Conservation (phyloP, 202 grass and related monocot species). For the Musa balbisiana region DNA sequence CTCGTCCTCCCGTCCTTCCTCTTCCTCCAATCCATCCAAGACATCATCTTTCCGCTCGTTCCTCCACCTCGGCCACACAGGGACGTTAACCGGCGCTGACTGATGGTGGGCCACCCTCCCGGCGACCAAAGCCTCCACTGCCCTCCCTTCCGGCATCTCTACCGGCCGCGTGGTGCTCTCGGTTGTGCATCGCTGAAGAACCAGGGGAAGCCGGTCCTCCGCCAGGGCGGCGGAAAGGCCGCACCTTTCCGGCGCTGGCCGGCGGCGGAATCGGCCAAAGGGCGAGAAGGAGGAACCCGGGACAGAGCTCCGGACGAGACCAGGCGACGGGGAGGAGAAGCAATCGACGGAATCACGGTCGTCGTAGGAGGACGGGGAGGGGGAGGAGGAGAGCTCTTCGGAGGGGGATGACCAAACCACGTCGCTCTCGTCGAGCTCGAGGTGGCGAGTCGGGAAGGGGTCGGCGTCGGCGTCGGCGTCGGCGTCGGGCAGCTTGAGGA, state of each 20-base stretch:
- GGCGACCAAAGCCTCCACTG: conserved; percentile 20
- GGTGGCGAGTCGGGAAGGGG: not conserved
- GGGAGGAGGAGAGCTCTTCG: conserved; percentile 20
- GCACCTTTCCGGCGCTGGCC: conserved; percentile 28
- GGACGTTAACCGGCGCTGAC: conserved; percentile 59
- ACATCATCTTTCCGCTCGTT: conserved; percentile 8
- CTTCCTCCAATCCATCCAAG: conserved; percentile 5
- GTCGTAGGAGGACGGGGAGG: not conserved
- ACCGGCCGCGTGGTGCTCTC: conserved; percentile 10
- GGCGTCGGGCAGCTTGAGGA: conserved; percentile 46
- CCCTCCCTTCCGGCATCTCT: not conserved
- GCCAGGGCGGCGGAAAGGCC: conserved; percentile 56
- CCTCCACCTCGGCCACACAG: conserved; percentile 39
- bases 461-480: conserved; percentile 17
- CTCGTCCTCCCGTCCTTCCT: conserved; percentile 18
- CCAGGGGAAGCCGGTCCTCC: conserved; percentile 11
- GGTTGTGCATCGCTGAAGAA: not conserved
- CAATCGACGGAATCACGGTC: not conserved
- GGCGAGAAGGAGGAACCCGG: not conserved
- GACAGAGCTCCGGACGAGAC: not conserved
- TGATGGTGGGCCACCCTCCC: conserved; percentile 30
- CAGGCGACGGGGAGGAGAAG: not conserved
- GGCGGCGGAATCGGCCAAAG: conserved; percentile 22
- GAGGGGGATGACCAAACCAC: conserved; percentile 57
- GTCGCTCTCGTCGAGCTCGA: conserved; percentile 70